Evolutionary conservation across 768 basidiomycete genomes (phyloP).

Genomic region (Mycena rosella): DNA sequence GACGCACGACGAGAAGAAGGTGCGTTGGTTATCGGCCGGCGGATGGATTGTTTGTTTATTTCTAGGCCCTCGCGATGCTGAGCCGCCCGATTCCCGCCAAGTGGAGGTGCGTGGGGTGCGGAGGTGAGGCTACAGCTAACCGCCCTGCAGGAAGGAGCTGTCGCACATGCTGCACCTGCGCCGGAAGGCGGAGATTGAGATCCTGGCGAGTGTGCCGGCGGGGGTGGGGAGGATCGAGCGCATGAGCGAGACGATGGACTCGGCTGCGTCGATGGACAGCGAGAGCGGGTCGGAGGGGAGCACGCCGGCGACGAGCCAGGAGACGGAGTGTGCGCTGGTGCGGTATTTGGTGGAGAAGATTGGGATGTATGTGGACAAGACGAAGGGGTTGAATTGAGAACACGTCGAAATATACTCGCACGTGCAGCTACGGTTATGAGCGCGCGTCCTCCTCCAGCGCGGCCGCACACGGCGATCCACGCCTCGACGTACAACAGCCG

Average conservation of each 20-base stretch:
- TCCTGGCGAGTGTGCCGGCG: slow-evolving; percentile 51
- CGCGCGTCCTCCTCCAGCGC: slow-evolving; percentile 76
- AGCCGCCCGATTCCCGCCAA: slow-evolving; percentile 64
- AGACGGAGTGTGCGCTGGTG: slow-evolving; percentile 34
- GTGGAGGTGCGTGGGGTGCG: slow-evolving; percentile 69
- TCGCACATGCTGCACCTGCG: slow-evolving; percentile 81
- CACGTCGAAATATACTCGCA: not conserved
- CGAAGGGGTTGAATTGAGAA: not conserved
- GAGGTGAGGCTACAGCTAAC: slow-evolving; percentile 6
- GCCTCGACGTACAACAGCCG: slow-evolving; percentile 53
- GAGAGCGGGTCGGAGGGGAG: too few relatives aligned
- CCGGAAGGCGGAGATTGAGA: slow-evolving; percentile 95
- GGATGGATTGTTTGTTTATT: not conserved
- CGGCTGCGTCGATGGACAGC: too few relatives aligned
- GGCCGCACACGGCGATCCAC: slow-evolving; percentile 78
- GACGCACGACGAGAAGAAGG: slow-evolving; percentile 82
- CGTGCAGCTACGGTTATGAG: slow-evolving; percentile 48
- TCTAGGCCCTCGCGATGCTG: slow-evolving; percentile 76
- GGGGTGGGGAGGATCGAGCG: not conserved
- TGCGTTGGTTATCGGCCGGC: slow-evolving; percentile 38
- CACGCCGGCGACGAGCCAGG: slow-evolving; percentile 8
- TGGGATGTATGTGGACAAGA: slow-evolving; percentile 28
- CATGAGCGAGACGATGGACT: not conserved
- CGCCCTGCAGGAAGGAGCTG: slow-evolving; percentile 76
- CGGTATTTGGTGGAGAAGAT: slow-evolving; percentile 45